Percentiles rank a stretch among this genome's conserved stretches.
phyloP scores from a whole-genome alignment of 2,329 filamentous ascomycete species.

The Phaeosphaeria sp. region DNA sequence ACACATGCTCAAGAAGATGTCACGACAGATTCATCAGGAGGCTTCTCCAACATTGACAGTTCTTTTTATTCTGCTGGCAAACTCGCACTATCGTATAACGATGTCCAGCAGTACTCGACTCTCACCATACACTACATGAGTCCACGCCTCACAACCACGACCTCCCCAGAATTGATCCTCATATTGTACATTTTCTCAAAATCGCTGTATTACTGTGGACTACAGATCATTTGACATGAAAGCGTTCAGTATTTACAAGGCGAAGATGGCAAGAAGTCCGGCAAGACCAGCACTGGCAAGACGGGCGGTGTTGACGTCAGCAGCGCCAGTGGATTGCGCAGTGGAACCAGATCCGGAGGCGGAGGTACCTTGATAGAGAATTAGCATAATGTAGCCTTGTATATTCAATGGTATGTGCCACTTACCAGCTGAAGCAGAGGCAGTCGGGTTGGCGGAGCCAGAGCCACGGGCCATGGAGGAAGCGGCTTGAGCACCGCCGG shows the following conservation, averaged over 20 bases:
- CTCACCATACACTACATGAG: not conserved
- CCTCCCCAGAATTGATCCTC: no score
- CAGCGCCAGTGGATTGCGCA: constrained; percentile 37
- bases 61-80: not conserved
- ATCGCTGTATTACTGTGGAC: no score
- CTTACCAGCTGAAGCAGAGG: constrained; percentile 19
- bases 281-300: constrained; percentile 44
- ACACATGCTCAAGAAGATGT: not conserved
- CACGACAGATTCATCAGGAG: not conserved
- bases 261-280: constrained; percentile 48
- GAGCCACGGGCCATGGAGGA: constrained; percentile 28
- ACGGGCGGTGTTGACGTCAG: constrained; percentile 36
- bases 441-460: constrained; percentile 18
- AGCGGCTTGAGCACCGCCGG: constrained; percentile 24
- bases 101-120: not conserved
- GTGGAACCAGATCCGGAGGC: constrained; percentile 27
- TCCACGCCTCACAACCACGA: not conserved
- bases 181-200: no score
- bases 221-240: not conserved
- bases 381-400: not conserved
- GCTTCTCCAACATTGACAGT: not conserved
- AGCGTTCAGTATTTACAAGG: constrained; percentile 35
- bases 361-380: not conserved
- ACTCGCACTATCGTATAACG: not conserved
- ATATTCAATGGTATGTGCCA: not conserved